A percentile compares a stretch with the other conserved stretches of the same genome.
Evolutionary conservation across 306 rosid species (phyloP).

Genomic region (Lithocarpus polystachyus): DNA sequence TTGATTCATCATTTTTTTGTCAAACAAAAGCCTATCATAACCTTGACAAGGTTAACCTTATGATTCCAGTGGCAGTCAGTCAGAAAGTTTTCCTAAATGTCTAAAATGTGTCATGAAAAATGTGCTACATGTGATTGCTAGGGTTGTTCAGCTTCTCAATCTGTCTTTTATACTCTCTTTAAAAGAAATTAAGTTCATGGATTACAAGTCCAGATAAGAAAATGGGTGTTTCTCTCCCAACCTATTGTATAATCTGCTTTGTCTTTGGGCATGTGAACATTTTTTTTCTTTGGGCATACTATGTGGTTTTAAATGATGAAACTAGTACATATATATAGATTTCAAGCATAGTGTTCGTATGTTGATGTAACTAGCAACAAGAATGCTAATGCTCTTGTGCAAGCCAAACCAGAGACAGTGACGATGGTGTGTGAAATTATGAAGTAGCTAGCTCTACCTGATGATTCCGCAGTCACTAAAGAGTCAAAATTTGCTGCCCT

Average conservation of each 20-base stretch:
- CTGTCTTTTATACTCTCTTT: not conserved
- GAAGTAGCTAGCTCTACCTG: conserved; percentile 81
- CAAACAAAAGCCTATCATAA: not conserved
- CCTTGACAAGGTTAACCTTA: not conserved
- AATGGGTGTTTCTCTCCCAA: not conserved
- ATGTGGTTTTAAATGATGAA: not conserved
- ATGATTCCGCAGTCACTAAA: conserved; percentile 39
- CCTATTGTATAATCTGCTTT: not conserved
- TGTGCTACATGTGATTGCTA: not conserved
- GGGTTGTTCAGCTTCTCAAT: not conserved
- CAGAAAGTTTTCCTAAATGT: not conserved
- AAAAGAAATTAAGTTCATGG: not conserved
- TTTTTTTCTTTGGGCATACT: not conserved
- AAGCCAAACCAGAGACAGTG: conserved; percentile 90
- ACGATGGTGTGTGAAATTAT: conserved; percentile 66
- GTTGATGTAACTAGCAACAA: not conserved
- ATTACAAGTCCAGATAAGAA: not conserved
- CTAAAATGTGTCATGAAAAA: not conserved
- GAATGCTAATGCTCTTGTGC: conserved; percentile 15
- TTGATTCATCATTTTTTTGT: not conserved
- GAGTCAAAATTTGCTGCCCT: conserved; percentile 67
- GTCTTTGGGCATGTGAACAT: not conserved
- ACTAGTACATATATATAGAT: not conserved
- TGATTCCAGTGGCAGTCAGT: not conserved
- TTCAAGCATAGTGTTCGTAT: not conserved